These are phyloP conservation scores for Tulasnella sp. DNA, from an alignment of 768 basidiomycete species.

Conservation along the genomic window DNA sequence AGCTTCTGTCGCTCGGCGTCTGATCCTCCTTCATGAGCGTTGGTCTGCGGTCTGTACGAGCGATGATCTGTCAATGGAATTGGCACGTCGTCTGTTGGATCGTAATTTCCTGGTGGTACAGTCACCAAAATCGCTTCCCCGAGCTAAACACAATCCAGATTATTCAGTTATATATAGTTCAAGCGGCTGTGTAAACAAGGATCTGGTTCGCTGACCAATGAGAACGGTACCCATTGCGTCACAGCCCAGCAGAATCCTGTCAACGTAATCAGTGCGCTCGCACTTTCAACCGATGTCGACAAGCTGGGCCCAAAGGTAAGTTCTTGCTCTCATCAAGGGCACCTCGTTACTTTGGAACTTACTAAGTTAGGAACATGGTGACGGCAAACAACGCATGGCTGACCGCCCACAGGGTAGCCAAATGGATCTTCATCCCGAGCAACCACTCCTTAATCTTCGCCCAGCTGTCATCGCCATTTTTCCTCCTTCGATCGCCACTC, in stretches of 20 bases:
- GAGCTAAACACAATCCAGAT: conserved; percentile 36
- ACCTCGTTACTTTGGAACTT: conserved; percentile 28
- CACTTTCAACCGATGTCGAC: conserved; percentile 53
- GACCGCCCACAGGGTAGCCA: conserved; percentile 66
- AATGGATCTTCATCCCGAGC: conserved; percentile 31
- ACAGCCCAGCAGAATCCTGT: conserved; percentile 92
- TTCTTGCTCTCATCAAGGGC: conserved; percentile 2
- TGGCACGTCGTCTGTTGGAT: conserved; percentile 7
- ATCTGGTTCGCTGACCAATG: conserved; percentile 68
- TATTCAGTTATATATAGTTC: conserved; percentile 19
- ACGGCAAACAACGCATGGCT: conserved; percentile 61
- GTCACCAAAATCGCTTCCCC: conserved; percentile 77
- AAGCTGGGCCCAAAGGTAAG: conserved; percentile 38
- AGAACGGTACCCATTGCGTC: conserved; percentile 86
- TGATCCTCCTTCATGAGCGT: background rate
- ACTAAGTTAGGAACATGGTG: conserved; percentile 81
- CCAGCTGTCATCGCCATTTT: conserved; percentile 7
- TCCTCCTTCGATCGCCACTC: background rate
- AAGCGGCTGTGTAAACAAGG: background rate
- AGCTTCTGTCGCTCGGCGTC: conserved; percentile 15
- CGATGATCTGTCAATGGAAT: conserved; percentile 2
- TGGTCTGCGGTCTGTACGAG: background rate
- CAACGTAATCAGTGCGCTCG: conserved; percentile 62
- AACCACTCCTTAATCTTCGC: conserved; percentile 22
- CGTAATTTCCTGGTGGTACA: conserved; percentile 30